A percentile compares a stretch with the other conserved stretches of the same genome.
Evolutionary conservation across 2,329 filamentous ascomycete species (phyloP).

Genomic region (Cercospora sesami): DNA sequence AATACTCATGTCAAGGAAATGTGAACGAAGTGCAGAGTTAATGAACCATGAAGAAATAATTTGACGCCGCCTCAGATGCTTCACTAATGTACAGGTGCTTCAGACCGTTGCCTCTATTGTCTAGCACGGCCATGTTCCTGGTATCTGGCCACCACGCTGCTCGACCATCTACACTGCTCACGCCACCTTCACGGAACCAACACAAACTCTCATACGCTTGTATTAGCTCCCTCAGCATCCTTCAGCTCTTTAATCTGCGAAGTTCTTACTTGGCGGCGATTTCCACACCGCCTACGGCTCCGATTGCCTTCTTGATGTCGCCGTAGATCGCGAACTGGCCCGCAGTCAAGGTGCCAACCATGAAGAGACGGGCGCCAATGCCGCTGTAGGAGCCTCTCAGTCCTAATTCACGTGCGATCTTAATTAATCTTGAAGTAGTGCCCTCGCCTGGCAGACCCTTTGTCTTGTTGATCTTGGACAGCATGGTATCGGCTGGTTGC

Average conservation of each 20-base stretch:
- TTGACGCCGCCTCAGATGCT: not conserved
- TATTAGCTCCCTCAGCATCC: no score
- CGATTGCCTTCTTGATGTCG: slow-evolving; percentile 47
- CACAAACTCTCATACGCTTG: not conserved
- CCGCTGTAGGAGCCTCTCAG: slow-evolving; percentile 72
- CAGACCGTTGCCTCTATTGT: not conserved
- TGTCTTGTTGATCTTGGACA: slow-evolving; percentile 95
- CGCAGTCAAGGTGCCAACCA: slow-evolving; percentile 72
- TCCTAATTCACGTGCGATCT: slow-evolving; percentile 85
- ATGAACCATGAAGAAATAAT: no score
- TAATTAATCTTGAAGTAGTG: slow-evolving; percentile 75
- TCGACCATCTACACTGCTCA: not conserved
- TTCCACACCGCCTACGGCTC: slow-evolving; percentile 74
- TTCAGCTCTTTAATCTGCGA: not conserved
- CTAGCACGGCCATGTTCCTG: not conserved
- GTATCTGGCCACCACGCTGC: not conserved
- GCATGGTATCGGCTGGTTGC: slow-evolving; percentile 90
- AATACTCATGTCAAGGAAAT: no score
- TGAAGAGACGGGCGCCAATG: slow-evolving; percentile 77
- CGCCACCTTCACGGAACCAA: not conserved
- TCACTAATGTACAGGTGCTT: slow-evolving; percentile 2
- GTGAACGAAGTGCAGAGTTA: not conserved
- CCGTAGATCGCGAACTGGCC: slow-evolving; percentile 42
- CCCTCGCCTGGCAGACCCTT: slow-evolving; percentile 83
- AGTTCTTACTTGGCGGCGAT: slow-evolving; percentile 47